These are phyloP conservation scores for Nymphaea colorata DNA, from an alignment of 164 flowering plant species.

Conservation along the genomic window DNA sequence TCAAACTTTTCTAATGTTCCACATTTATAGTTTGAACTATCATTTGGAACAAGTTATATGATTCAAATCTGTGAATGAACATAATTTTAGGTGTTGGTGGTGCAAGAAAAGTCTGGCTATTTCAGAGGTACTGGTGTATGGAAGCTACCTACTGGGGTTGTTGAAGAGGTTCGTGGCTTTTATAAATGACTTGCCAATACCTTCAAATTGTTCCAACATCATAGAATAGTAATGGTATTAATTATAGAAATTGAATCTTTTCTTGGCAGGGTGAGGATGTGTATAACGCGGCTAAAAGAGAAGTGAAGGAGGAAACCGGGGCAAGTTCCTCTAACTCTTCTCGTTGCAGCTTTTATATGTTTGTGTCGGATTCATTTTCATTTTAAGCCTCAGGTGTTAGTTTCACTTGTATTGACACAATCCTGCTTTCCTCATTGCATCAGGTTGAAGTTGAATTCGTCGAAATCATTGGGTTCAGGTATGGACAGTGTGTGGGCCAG, in stretches of 20 bases:
- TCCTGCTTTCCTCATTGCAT: constrained; percentile 3
- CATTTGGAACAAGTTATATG: too few relatives aligned
- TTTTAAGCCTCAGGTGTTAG: too few relatives aligned
- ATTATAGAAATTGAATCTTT: too few relatives aligned
- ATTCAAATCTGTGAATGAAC: too few relatives aligned
- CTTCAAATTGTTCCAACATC: not conserved
- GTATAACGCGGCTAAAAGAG: constrained; percentile 39
- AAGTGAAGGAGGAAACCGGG: constrained; percentile 85
- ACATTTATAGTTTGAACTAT: too few relatives aligned
- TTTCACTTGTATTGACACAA: not conserved
- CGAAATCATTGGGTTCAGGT: constrained; percentile 79
- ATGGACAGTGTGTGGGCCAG: not conserved
- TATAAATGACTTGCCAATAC: not conserved
- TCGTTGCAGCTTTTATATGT: not conserved
- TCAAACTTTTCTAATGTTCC: too few relatives aligned
- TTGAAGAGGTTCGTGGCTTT: constrained; percentile 16
- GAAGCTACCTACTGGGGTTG: constrained; percentile 33
- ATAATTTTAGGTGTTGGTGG: constrained; percentile 24
- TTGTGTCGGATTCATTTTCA: not conserved
- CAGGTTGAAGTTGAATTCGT: constrained; percentile 73
- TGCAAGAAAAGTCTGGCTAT: constrained; percentile 30
- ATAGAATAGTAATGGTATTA: too few relatives aligned
- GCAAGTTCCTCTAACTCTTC: constrained; percentile 24
- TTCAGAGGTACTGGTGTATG: constrained; percentile 27
- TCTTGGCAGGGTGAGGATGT: constrained; percentile 37